These are phyloP conservation scores for Dichotomocladium elegans DNA, from an alignment of 371 early-diverging fungal genomes.

Conservation along the genomic window DNA sequence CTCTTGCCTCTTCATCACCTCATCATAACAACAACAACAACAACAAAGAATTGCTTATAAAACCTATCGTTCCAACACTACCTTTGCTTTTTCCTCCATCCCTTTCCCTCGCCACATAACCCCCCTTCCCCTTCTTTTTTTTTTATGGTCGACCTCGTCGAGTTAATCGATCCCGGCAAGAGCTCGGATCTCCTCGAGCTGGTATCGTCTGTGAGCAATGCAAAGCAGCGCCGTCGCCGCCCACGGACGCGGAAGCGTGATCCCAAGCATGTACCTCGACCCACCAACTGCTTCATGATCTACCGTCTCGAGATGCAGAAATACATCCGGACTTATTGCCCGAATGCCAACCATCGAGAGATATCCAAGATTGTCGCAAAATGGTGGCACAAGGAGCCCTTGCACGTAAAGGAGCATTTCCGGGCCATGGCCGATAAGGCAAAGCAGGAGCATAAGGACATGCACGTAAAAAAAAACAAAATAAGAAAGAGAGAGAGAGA, in stretches of 20 bases:
- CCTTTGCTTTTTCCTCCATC: not conserved
- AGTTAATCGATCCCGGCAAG: no score
- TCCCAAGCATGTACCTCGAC: slow-evolving; percentile 14
- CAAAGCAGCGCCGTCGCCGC: slow-evolving; percentile 8
- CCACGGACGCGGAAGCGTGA: slow-evolving; percentile 15
- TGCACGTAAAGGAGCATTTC: slow-evolving; percentile 51
- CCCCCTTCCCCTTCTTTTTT: not conserved
- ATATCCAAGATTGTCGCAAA: slow-evolving; percentile 16
- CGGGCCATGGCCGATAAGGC: slow-evolving; percentile 32
- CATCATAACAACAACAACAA: no score
- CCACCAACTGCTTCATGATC: slow-evolving; percentile 13
- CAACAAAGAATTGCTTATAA: no score
- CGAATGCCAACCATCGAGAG: slow-evolving; percentile 13
- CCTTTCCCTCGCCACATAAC: not conserved
- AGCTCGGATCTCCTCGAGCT: no score
- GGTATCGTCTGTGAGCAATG: not conserved
- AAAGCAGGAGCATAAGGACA: slow-evolving; percentile 50
- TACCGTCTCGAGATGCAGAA: slow-evolving; percentile 13
- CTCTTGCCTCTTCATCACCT: not conserved
- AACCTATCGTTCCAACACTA: no score
- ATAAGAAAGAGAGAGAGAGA: no score
- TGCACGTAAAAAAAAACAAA: no score
- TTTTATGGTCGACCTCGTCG: not conserved
- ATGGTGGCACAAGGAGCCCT: slow-evolving; percentile 30
- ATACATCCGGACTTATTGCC: slow-evolving; percentile 3